Evolutionary conservation across 2,329 filamentous ascomycete species (phyloP), one percentile per base, ranked within the genome.

Genomic region (Colletotrichum endophyticum): DNA sequence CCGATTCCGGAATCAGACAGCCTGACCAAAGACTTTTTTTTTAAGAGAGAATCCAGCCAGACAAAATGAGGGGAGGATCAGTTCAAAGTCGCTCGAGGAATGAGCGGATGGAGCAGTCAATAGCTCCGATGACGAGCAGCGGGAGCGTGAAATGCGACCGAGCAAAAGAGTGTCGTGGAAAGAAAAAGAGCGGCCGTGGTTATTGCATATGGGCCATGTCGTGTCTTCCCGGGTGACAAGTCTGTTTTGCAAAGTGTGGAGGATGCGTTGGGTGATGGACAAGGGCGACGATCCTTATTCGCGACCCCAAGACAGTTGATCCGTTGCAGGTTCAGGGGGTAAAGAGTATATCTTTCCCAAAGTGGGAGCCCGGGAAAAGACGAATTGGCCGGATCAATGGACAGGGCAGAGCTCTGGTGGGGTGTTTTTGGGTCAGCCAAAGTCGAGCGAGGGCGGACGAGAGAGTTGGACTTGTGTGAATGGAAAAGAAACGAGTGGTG

Each of bases 251-350:
- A 69, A 72, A 67, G 36, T 76, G 63, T 73, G 73, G 73, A 61
- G 73, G 70, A 36, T 59, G 44, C 32, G 39, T 30, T 73, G 70
- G 34, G 70, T 53, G 70, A 76, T 49, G 73, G 59, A 73, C 73
- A 73, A 73, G 73, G 73, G 73, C 57, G 73, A 76, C 70, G 73
- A 76, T 76, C 73, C 73, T 76, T 73, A 76, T 76, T 76, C 73
- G 73, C 64, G 73, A 67, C 70, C 70, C 70, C 66, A 74, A 76
- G 73, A 76, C 73, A 76, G 16, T 69, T 66, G 70, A 76, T 69
- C 59, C 70, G 73, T 73, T 36, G 49, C 70, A 76, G 71, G 63
- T 25, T 22, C 73, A 76, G 73, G 70, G 64, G 70, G 28, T 30
- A 32, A 32, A 30, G 63, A 69, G 73, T 22, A 36, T 44, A 49